Conservation (phyloP, 2,329 filamentous ascomycete genomes). For the Seiridium cupressi region DNA sequence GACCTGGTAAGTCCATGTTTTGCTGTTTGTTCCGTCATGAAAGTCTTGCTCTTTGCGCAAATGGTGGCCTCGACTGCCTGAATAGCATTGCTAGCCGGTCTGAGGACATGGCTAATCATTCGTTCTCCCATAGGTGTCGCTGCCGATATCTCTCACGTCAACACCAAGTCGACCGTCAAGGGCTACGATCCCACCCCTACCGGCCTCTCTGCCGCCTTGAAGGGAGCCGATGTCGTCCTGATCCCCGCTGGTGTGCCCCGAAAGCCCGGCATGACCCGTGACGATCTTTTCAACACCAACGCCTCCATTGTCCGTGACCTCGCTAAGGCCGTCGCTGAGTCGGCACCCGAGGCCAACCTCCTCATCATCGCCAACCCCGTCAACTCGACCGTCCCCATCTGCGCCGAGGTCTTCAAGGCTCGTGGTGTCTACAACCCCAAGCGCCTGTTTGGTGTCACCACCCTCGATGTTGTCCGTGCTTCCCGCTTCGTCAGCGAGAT, state of each 20-base stretch:
- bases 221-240: constrained; percentile 88
- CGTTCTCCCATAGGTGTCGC: constrained; percentile 71
- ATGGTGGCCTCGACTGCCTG: background rate
- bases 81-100: background rate
- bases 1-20: constrained; percentile 67
- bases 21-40: background rate
- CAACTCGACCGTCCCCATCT: constrained; percentile 99
- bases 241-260: constrained; percentile 98
- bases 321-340: constrained; percentile 88
- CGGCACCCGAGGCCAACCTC: constrained; percentile 88
- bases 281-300: constrained; percentile 99
- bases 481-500: constrained; percentile 96
- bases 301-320: constrained; percentile 98
- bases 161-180: constrained; percentile 93
- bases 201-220: constrained; percentile 76
- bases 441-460: constrained; percentile 98
- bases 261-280: constrained; percentile 99
- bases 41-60: background rate
- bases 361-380: constrained; percentile 99
- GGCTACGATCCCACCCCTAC: constrained; percentile 79
- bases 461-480: constrained; percentile 96
- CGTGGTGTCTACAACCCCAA: constrained; percentile 97
- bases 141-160: constrained; percentile 97
- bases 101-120: background rate
- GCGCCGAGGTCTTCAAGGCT: constrained; percentile 94